Evolutionary conservation across 2,329 filamentous ascomycete species (phyloP).

Genomic region (Aphanocladium album): DNA sequence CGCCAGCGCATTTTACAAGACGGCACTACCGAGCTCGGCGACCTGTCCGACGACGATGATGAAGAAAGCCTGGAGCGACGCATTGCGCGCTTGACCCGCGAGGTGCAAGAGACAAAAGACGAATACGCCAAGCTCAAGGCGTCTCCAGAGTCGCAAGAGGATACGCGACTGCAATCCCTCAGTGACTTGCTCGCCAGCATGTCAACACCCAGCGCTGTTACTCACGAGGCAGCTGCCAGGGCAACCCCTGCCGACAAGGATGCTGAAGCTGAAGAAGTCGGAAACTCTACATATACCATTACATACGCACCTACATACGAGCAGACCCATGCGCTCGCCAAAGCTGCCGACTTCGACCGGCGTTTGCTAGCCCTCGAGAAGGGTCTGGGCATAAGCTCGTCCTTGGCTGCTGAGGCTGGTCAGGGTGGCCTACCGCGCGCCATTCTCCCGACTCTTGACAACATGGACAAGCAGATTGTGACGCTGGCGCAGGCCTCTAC

Average conservation of each 20-base stretch:
- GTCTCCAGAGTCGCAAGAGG: conserved; percentile 34
- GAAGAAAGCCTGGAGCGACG: conserved; percentile 72
- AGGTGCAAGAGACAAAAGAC: conserved; percentile 69
- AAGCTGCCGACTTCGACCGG: conserved; percentile 82
- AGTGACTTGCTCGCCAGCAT: conserved; percentile 69
- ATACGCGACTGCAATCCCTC: conserved; percentile 53
- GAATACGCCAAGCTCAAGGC: conserved; percentile 54
- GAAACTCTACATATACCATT: conserved; percentile 54
- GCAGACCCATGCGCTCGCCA: conserved; percentile 66
- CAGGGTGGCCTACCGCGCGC: conserved; percentile 56
- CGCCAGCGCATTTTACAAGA: conserved; percentile 58
- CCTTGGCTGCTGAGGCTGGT: conserved; percentile 58
- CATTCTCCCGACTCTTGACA: conserved; percentile 75
- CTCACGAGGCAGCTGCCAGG: conserved; percentile 4
- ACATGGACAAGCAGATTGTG: conserved; percentile 73
- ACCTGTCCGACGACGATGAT: conserved; percentile 68
- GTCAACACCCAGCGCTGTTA: conserved; percentile 27
- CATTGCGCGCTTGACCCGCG: conserved; percentile 75
- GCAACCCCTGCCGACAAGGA: conserved; percentile 16
- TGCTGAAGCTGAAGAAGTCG: conserved; percentile 14
- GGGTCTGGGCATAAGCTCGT: conserved; percentile 71
- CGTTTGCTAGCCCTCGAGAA: conserved; percentile 75
- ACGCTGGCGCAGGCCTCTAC: conserved; percentile 69
- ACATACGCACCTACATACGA: conserved; percentile 61
- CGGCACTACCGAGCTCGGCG: conserved; percentile 63